phyloP scores from a whole-genome alignment of 164 flowering plant genomes.

The Magnolia officinalis region DNA sequence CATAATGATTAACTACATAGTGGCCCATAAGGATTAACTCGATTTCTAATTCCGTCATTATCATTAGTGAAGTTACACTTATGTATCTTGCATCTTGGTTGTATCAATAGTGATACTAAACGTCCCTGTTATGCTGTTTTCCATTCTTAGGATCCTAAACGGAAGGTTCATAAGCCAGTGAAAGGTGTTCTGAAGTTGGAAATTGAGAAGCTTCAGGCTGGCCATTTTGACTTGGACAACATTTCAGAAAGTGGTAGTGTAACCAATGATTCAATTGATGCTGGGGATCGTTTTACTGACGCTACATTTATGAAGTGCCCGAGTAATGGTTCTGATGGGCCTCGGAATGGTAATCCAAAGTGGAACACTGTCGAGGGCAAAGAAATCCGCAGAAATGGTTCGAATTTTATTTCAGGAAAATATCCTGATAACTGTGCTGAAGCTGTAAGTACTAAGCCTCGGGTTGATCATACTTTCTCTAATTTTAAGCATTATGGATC shows the following conservation, averaged over 20 bases:
- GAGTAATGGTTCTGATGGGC: slow-evolving; percentile 58
- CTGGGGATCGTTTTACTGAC: slow-evolving; percentile 44
- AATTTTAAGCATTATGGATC: not conserved
- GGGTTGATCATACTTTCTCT: not conserved
- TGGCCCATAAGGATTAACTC: not conserved
- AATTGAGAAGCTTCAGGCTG: slow-evolving; percentile 71
- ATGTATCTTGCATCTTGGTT: slow-evolving; percentile 3
- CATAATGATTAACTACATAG: too few species aligned
- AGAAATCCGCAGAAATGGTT: slow-evolving; percentile 47
- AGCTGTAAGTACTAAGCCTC: slow-evolving; percentile 55
- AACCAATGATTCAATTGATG: slow-evolving; percentile 60
- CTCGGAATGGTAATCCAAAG: slow-evolving; percentile 41
- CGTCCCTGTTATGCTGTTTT: not conserved
- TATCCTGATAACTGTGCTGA: slow-evolving; percentile 35
- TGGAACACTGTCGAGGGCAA: slow-evolving; percentile 42
- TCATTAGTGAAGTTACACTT: not conserved
- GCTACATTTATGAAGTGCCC: slow-evolving; percentile 41
- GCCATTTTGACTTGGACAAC: slow-evolving; percentile 50
- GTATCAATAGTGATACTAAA: not conserved
- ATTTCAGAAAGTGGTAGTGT: slow-evolving; percentile 70
- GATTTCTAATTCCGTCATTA: not conserved
- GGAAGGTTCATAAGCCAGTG: slow-evolving; percentile 94
- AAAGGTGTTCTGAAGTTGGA: slow-evolving; percentile 80
- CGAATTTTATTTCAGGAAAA: slow-evolving; percentile 30
- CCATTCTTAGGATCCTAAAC: slow-evolving; percentile 78